Evolutionary conservation across 2,329 filamentous ascomycete genomes (phyloP).

Genomic region (Aspergillus unguis): DNA sequence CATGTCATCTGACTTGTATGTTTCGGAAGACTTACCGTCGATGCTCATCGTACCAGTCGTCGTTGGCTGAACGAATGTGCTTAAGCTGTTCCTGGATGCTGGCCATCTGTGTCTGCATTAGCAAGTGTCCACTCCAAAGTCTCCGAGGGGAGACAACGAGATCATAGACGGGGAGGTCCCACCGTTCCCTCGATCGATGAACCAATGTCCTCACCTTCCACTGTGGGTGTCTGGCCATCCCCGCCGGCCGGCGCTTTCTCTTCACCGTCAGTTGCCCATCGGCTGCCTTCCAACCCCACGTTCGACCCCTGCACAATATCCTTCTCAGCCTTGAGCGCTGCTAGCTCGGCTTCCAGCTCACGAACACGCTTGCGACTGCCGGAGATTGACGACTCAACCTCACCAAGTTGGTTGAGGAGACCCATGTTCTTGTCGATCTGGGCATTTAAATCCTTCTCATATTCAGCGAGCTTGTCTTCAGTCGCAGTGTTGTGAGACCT

Average conservation of each 20-base stretch:
- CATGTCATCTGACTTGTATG: too few species aligned
- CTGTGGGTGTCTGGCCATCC: slow-evolving; percentile 33
- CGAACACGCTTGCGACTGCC: slow-evolving; percentile 36
- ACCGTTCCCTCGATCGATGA: slow-evolving; percentile 49
- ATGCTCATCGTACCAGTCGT: slow-evolving; percentile 45
- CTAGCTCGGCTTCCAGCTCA: slow-evolving; percentile 39
- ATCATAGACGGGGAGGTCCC: slow-evolving; percentile 42
- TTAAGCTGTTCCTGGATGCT: slow-evolving; percentile 48
- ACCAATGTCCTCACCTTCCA: slow-evolving; percentile 48
- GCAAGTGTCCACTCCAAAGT: slow-evolving; percentile 8
- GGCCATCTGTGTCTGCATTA: slow-evolving; percentile 40
- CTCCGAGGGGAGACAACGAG: slow-evolving; percentile 21
- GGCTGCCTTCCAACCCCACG: slow-evolving; percentile 38
- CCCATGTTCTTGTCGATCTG: slow-evolving; percentile 43
- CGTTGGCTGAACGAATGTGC: slow-evolving; percentile 44
- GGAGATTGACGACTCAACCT: slow-evolving; percentile 36
- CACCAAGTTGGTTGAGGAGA: slow-evolving; percentile 38
- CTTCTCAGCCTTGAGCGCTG: slow-evolving; percentile 33
- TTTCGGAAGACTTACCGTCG: slow-evolving; percentile 30
- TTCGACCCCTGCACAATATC: slow-evolving; percentile 27
- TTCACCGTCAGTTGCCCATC: slow-evolving; percentile 39
- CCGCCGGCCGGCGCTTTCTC: slow-evolving; percentile 27
- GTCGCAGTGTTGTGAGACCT: slow-evolving; percentile 29
- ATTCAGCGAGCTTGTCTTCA: slow-evolving; percentile 32
- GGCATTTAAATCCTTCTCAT: slow-evolving; percentile 37